Conservation (phyloP, 2,329 filamentous ascomycete species). For the Parafenestella ontariensis region DNA sequence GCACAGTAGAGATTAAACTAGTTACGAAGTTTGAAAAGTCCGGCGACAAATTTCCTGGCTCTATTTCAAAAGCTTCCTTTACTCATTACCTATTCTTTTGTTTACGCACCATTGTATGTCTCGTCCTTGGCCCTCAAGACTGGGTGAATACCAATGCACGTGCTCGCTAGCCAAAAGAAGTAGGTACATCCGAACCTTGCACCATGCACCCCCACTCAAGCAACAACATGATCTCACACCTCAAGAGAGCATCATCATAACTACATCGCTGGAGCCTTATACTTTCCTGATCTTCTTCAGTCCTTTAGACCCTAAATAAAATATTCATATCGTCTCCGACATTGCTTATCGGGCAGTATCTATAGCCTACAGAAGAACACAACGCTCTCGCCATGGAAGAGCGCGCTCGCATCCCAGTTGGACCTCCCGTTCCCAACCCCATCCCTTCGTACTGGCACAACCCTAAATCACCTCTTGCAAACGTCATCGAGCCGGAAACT, state of each 20-base stretch:
- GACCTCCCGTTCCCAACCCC: conserved; percentile 41
- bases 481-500: conserved; percentile 37
- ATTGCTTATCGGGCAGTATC: background rate
- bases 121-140: no score
- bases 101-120: no score
- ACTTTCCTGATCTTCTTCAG: background rate
- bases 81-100: no score
- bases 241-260: background rate
- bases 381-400: conserved; percentile 33
- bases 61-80: no score
- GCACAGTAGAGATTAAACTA: no score
- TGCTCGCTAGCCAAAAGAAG: conserved; percentile 7
- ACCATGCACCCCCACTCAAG: conserved; percentile 1
- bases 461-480: conserved; percentile 47
- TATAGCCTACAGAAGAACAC: no score
- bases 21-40: no score
- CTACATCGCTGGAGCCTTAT: background rate
- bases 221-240: background rate
- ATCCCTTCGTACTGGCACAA: conserved; percentile 53
- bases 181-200: conserved; percentile 7
- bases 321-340: background rate
- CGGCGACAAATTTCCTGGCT: no score
- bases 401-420: conserved; percentile 38
- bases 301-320: background rate
- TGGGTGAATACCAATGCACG: no score